Evolutionary conservation across 31 red algal genomes (phyloP).

Genomic region (Odonthalia washingtoniensis): DNA sequence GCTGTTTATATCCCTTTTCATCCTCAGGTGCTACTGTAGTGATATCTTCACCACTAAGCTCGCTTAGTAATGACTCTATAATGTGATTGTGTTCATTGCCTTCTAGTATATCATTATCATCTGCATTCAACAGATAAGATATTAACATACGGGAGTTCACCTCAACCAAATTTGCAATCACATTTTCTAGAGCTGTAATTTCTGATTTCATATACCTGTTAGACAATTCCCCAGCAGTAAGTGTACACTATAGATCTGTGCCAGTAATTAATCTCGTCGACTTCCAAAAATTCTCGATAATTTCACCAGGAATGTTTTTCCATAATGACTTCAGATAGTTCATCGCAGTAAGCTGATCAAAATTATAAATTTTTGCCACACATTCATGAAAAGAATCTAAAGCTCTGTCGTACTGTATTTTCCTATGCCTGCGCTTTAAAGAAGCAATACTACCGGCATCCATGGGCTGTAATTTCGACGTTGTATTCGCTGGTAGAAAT

Average conservation of each 20-base stretch:
- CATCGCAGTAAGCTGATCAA: conserved; percentile 46
- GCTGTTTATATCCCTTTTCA: too few relatives aligned
- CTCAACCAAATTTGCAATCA: not conserved
- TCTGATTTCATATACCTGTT: not conserved
- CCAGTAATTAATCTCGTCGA: not conserved
- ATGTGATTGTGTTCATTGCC: too few relatives aligned
- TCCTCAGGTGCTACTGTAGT: too few relatives aligned
- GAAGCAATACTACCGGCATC: conserved; percentile 47
- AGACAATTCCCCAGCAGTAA: not conserved
- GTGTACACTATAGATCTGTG: not conserved
- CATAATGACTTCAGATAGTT: not conserved
- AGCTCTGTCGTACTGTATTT: not conserved
- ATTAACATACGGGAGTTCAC: not conserved
- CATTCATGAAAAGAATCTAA: not conserved
- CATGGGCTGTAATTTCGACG: conserved; percentile 46
- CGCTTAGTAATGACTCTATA: too few relatives aligned
- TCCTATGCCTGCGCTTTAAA: conserved; percentile 18
- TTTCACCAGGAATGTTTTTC: not conserved
- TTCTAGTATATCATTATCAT: conserved; percentile 1
- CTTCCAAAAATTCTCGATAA: conserved; percentile 34
- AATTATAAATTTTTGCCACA: conserved; percentile 32
- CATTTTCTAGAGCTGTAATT: not conserved
- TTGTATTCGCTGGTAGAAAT: conserved; percentile 36
- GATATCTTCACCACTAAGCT: too few relatives aligned
- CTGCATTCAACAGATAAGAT: not conserved